phyloP scores from a whole-genome alignment of 2,329 filamentous ascomycete genomes.

The Colletotrichum navitas region DNA sequence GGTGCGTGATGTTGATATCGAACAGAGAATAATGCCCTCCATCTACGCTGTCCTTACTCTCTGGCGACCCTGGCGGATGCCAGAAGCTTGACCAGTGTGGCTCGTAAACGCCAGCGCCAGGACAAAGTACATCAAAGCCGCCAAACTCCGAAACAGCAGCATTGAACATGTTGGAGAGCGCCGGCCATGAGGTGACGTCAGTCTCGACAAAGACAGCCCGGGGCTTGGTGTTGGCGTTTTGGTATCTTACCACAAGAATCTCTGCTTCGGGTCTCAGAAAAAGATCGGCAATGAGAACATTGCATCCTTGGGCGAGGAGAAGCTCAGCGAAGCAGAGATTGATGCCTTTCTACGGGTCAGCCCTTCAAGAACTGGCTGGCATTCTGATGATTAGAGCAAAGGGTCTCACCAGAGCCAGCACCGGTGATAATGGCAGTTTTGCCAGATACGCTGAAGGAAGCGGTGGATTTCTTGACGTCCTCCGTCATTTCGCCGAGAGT shows the following conservation, averaged over 20 bases:
- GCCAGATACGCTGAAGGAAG: constrained; percentile 46
- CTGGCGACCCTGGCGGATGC: constrained; percentile 54
- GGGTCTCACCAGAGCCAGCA: constrained; percentile 46
- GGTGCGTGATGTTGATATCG: constrained; percentile 58
- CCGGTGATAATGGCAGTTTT: constrained; percentile 50
- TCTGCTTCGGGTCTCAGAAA: constrained; percentile 57
- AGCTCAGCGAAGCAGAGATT: constrained; percentile 59
- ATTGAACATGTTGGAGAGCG: constrained; percentile 53
- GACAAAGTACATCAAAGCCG: constrained; percentile 57
- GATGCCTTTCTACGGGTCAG: constrained; percentile 51
- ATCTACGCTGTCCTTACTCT: constrained; percentile 49
- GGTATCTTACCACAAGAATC: constrained; percentile 48
- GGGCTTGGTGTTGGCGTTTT: constrained; percentile 40
- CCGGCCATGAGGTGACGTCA: constrained; percentile 59
- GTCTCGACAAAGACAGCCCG: constrained; percentile 58
- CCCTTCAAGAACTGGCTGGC: neutral
- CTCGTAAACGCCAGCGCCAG: constrained; percentile 62
- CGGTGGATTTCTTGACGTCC: neutral
- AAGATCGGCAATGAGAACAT: constrained; percentile 61
- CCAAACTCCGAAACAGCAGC: constrained; percentile 53
- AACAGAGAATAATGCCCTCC: constrained; percentile 51
- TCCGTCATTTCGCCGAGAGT: neutral
- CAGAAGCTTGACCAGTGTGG: constrained; percentile 59
- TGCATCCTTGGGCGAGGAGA: constrained; percentile 56
- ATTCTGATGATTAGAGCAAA: neutral